Conservation (phyloP, 139 green algal genomes). For the Limnomonas spitsbergensis region DNA sequence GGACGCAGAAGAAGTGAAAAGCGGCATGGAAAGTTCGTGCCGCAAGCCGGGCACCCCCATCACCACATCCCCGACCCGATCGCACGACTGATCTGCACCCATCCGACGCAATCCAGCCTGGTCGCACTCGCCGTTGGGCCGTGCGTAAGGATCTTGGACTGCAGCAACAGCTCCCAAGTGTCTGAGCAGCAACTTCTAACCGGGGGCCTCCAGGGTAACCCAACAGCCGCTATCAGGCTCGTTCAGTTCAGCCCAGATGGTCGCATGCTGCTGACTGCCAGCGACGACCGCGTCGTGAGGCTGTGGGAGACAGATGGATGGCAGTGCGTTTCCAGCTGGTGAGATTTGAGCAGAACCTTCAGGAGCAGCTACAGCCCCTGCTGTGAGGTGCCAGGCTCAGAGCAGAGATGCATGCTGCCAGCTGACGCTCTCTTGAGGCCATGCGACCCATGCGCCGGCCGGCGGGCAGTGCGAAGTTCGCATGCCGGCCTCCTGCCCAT, state of each 20-base stretch:
- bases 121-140: background rate
- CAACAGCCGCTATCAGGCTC: slow-evolving; percentile 22
- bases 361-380: too few species aligned
- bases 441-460: background rate
- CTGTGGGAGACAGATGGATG: slow-evolving; percentile 39
- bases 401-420: too few species aligned
- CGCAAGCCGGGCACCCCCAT: background rate
- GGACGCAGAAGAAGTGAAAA: background rate
- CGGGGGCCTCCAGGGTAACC: background rate
- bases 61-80: background rate
- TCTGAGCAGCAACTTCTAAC: background rate
- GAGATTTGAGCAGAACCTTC: too few species aligned
- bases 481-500: too few species aligned
- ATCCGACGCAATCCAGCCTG: background rate
- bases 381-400: too few species aligned
- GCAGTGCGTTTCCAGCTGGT: slow-evolving; percentile 39
- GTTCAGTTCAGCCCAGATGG: slow-evolving; percentile 48
- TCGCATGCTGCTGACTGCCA: slow-evolving; percentile 44
- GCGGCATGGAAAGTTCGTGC: background rate
- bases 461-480: too few species aligned
- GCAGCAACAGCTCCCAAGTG: background rate
- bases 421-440: background rate
- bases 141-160: background rate
- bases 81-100: background rate
- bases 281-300: slow-evolving; percentile 57